These are phyloP conservation scores for Circinella minor DNA, from an alignment of 371 early-diverging fungal species.

Conservation along the genomic window DNA sequence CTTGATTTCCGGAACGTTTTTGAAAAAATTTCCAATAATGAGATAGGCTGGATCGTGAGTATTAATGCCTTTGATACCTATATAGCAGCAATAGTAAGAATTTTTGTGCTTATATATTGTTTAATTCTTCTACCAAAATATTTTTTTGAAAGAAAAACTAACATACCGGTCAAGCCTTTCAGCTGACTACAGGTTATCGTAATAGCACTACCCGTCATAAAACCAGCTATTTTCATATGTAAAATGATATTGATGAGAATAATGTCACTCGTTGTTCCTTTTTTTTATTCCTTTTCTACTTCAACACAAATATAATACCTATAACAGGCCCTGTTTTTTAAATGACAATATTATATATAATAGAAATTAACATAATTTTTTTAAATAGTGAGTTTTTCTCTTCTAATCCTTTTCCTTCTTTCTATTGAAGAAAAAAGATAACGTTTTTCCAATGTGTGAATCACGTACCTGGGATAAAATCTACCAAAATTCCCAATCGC, in stretches of 20 bases:
- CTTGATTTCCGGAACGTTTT: constrained; percentile 45
- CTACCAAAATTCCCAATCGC: constrained; percentile 85
- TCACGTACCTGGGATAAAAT: constrained; percentile 74
- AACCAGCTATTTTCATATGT: constrained; percentile 53
- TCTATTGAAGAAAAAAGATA: too few species aligned
- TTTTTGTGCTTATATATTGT: too few species aligned
- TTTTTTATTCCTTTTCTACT: not conserved
- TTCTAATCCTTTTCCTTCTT: too few species aligned
- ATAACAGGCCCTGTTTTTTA: too few species aligned
- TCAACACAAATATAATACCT: too few species aligned
- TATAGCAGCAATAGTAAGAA: not conserved
- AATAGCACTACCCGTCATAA: constrained; percentile 76
- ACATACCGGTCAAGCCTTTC: constrained; percentile 60
- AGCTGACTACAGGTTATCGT: constrained; percentile 80
- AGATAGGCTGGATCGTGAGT: constrained; percentile 61
- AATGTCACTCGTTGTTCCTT: not conserved
- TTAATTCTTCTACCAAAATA: not conserved
- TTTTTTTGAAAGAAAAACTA: too few species aligned
- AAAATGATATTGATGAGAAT: not conserved
- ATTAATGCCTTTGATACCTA: constrained; percentile 62
- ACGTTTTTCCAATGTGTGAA: too few species aligned
- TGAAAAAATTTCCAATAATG: constrained; percentile 60
- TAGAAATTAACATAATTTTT: not conserved
- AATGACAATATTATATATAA: not conserved
- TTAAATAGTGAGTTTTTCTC: not conserved